These are phyloP conservation scores for Nitzschia palea DNA, from an alignment of 108 stramenopile species.

Conservation along the genomic window DNA sequence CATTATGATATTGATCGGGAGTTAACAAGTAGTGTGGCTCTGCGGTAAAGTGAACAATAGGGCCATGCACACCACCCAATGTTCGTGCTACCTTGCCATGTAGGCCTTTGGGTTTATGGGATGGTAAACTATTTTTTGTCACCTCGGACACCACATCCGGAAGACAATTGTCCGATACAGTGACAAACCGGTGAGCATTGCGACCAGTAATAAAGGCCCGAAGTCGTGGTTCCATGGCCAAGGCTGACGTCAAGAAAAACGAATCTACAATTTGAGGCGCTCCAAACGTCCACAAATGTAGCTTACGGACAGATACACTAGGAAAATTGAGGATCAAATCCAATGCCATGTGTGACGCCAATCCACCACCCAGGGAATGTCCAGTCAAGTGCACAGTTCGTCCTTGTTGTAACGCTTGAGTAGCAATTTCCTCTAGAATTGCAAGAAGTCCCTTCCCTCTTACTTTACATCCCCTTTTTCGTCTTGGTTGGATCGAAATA, in stretches of 20 bases:
- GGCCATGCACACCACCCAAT: slow-evolving; percentile 28
- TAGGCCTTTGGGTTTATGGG: slow-evolving; percentile 11
- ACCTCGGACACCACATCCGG: slow-evolving; percentile 31
- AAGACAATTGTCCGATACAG: slow-evolving; percentile 32
- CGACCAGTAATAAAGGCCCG: slow-evolving; percentile 25
- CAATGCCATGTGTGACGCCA: slow-evolving; percentile 41
- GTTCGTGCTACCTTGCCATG: slow-evolving; percentile 25
- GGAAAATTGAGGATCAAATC: slow-evolving; percentile 45
- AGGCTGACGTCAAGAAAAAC: slow-evolving; percentile 35
- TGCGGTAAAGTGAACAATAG: slow-evolving; percentile 21
- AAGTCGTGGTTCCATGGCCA: slow-evolving; percentile 20
- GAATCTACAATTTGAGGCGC: slow-evolving; percentile 50
- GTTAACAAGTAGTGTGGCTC: slow-evolving; percentile 36
- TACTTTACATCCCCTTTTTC: slow-evolving; percentile 27
- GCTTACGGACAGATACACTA: neutral
- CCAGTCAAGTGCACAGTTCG: slow-evolving; percentile 45
- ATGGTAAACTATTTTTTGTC: slow-evolving; percentile 8
- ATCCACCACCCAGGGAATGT: slow-evolving; percentile 43
- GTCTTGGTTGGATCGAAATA: neutral
- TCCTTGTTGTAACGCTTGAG: slow-evolving; percentile 26
- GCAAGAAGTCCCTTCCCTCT: slow-evolving; percentile 28
- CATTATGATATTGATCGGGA: slow-evolving; percentile 9
- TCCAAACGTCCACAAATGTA: slow-evolving; percentile 56
- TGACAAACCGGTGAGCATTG: slow-evolving; percentile 34
- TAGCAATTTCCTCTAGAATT: slow-evolving; percentile 34